Base-by-base conservation (phyloP, 1,284 basidiomycete genomes). In the Rhodotorula sp. region DNA sequence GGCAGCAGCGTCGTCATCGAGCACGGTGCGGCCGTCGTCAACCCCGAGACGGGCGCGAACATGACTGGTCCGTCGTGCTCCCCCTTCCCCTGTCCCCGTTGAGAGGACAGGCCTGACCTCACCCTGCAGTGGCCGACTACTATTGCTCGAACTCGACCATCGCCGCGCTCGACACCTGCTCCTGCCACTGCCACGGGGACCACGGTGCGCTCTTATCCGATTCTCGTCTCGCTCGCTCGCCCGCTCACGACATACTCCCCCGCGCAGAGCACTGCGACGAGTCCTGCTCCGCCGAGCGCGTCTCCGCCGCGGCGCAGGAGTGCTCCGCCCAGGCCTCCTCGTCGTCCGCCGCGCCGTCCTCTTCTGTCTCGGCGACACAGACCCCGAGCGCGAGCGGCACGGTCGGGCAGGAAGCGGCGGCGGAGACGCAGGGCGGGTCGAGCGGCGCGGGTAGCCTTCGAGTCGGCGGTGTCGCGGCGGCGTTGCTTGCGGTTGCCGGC, bases 71-170 rank as follows among this genome's bases (percentile, higher is more conserved):
- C n/a, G 57, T 37, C 21, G 25, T 37, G n/a, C 34, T 34, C 29
- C 36, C 22, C 3, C 37, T 44, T 27, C 29, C 36, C 12, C 3
- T 39, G 4, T 19, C 27, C 4, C 41, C 36, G 10, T 37, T 1
- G n/a, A 17, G 5, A 19, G 12, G 34, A 34, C 34, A 13, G 34
- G 19, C 21, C 50, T 53, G 29, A 60, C 50, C 17, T 29, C 25
- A n/a, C n/a, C 29, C 5, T 12, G 13, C 57, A 61, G 59, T 44
- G 29, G 57, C 37, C 41, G 64, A 69, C 22, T 73, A 67, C 65
- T 73, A 64, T 61, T 73, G 71, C 61, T 56, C 56, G 9, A 73
- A 73, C 67, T 8, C 27, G 2, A 67, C 67, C 21, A 64, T 73
- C 32, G 50, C 63, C 2, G 71, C 71, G 4, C 57, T 64, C 39